Conservation (phyloP, 73 alveolate genomes). For the Blepharisma stoltei region DNA sequence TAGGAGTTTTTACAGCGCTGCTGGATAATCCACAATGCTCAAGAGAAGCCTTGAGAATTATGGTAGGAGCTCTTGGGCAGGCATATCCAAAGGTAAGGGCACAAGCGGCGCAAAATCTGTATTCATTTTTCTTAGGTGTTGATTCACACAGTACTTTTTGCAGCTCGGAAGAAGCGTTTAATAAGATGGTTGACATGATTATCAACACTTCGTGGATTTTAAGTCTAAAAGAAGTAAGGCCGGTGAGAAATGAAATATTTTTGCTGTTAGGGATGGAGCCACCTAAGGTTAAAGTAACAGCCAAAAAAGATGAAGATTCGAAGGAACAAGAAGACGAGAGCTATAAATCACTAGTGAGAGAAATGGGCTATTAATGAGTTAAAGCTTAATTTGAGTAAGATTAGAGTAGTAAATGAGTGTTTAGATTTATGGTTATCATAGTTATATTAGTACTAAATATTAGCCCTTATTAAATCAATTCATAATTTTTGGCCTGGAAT, state of each 20-base stretch:
- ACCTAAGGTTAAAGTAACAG: not conserved
- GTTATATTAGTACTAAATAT: no score
- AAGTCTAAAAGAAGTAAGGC: conserved; percentile 29
- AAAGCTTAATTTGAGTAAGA: not conserved
- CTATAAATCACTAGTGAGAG: conserved; percentile 4
- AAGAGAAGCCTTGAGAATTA: conserved; percentile 7
- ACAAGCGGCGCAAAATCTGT: conserved; percentile 15
- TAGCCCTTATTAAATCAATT: no score
- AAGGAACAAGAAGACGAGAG: conserved; percentile 16
- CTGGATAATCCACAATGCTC: not conserved
- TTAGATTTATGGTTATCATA: no score
- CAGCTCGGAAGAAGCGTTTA: conserved; percentile 16
- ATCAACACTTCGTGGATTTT: not conserved
- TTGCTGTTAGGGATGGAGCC: conserved; percentile 30
- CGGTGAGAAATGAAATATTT: conserved; percentile 23
- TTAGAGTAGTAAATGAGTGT: no score
- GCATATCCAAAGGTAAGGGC: conserved; percentile 18
- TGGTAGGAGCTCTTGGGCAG: conserved; percentile 22
- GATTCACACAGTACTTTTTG: not conserved
- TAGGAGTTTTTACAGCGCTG: not conserved
- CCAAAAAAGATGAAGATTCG: not conserved
- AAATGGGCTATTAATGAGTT: conserved; percentile 13
- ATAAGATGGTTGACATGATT: conserved; percentile 11
- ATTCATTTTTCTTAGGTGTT: not conserved
- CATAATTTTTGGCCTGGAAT: no score